phyloP scores from a whole-genome alignment of 495 filamentous ascomycete species.

The Antarctomyces pellizariae region DNA sequence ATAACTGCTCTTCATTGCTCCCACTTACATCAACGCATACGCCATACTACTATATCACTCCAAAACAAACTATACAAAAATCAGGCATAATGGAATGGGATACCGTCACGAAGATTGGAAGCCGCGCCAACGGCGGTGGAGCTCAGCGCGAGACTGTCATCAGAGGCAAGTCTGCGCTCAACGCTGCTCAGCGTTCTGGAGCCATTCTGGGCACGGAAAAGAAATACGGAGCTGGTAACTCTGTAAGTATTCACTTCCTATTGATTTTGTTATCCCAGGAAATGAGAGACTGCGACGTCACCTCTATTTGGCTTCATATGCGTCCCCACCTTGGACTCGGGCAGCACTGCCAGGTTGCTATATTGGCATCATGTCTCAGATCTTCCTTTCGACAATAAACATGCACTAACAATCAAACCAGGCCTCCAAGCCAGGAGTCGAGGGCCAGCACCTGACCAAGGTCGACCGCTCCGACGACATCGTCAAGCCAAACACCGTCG shows the following conservation, averaged over 20 bases:
- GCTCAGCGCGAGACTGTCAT: conserved; percentile 63
- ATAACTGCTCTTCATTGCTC: too few species aligned
- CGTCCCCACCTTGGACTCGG: too few species aligned
- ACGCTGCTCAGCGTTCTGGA: conserved; percentile 70
- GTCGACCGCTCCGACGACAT: conserved; percentile 96
- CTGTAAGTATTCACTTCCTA: conserved; percentile 29
- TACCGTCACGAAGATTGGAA: conserved; percentile 76
- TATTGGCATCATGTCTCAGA: too few species aligned
- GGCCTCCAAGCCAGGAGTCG: conserved; percentile 33
- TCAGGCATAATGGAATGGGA: too few species aligned
- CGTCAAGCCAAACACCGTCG: conserved; percentile 82
- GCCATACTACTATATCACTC: too few species aligned
- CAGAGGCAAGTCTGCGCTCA: conserved; percentile 64
- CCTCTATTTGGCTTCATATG: too few species aligned
- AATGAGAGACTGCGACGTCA: too few species aligned
- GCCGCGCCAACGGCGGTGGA: conserved; percentile 38
- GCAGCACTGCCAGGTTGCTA: too few species aligned
- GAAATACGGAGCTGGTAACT: conserved; percentile 57
- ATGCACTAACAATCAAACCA: too few species aligned
- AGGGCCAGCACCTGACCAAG: conserved; percentile 93
- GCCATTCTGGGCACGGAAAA: conserved; percentile 71
- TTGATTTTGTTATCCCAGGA: neutral
- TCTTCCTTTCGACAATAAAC: too few species aligned
- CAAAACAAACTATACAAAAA: too few species aligned
- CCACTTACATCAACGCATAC: too few species aligned